phyloP scores from a whole-genome alignment of 164 flowering plant species.

The Sextonia rubra region DNA sequence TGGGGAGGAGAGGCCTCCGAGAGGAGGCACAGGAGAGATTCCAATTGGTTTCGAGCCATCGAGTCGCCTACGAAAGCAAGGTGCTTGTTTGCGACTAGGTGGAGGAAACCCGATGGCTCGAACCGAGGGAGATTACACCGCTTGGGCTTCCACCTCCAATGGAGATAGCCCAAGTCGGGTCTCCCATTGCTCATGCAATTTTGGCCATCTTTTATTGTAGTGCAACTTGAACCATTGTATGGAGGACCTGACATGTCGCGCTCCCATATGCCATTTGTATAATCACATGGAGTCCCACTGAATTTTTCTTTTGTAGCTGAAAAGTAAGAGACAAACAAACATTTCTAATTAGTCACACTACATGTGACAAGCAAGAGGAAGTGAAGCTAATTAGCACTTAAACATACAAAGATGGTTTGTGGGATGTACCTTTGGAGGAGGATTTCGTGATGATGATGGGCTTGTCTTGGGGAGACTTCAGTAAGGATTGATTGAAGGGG shows the following conservation, averaged over 20 bases:
- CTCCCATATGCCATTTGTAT: slow-evolving; percentile 70
- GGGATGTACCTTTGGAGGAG: neutral
- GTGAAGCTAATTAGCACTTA: too few species aligned
- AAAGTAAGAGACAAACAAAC: neutral
- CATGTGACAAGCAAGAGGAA: too few species aligned
- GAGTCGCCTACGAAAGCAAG: slow-evolving; percentile 93
- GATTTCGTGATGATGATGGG: neutral
- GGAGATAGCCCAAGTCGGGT: slow-evolving; percentile 63
- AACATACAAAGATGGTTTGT: too few species aligned
- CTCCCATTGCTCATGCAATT: slow-evolving; percentile 84
- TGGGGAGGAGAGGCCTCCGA: slow-evolving; percentile 46
- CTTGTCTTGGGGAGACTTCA: neutral
- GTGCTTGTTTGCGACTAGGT: slow-evolving; percentile 48
- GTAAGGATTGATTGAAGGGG: slow-evolving; percentile 5
- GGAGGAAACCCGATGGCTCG: slow-evolving; percentile 52
- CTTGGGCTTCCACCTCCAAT: slow-evolving; percentile 81
- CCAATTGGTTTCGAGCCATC: slow-evolving; percentile 90
- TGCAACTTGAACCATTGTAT: slow-evolving; percentile 73
- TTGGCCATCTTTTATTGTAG: slow-evolving; percentile 77
- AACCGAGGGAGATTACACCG: slow-evolving; percentile 70
- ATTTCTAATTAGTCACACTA: too few species aligned
- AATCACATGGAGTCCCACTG: slow-evolving; percentile 41
- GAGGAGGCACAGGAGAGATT: slow-evolving; percentile 80
- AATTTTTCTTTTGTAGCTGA: slow-evolving; percentile 21
- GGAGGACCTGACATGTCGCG: slow-evolving; percentile 49